Percentiles rank a stretch among this genome's conserved stretches.
Conservation (phyloP, 108 stramenopile species). For the Pseudonitzschia multiseries region DNA sequence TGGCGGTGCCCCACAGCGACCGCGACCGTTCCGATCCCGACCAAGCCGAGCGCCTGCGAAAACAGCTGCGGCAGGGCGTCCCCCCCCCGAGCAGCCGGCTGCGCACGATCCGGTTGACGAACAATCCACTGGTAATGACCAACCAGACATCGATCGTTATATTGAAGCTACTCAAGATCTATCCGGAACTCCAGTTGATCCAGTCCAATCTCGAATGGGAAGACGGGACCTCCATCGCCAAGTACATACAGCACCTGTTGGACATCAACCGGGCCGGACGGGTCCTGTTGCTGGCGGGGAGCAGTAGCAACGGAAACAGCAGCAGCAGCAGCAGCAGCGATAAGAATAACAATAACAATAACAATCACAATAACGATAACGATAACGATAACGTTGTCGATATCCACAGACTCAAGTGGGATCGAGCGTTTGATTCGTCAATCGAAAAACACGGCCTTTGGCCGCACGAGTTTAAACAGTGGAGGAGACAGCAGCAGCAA, state of each 20-base stretch:
- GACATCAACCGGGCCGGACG: constrained; percentile 18
- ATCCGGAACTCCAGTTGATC: constrained; percentile 4
- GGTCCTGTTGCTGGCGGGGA: constrained; percentile 4
- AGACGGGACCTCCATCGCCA: background rate
- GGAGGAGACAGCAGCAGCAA: background rate
- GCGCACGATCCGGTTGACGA: constrained; percentile 7
- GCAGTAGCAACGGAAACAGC: constrained; percentile 4
- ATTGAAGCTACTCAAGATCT: constrained; percentile 10
- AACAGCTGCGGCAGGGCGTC: background rate
- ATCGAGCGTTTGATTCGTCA: too few relatives aligned
- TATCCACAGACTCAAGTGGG: too few relatives aligned
- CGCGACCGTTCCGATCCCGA: background rate
- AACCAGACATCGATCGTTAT: constrained; percentile 2
- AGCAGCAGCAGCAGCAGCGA: background rate
- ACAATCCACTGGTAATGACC: constrained; percentile 16
- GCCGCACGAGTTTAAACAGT: background rate
- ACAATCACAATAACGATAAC: too few relatives aligned
- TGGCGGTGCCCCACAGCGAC: background rate
- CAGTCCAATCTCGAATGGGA: constrained; percentile 18
- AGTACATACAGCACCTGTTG: constrained; percentile 9
- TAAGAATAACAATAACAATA: too few relatives aligned
- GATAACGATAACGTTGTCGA: too few relatives aligned
- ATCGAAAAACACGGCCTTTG: background rate
- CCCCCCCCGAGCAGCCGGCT: background rate
- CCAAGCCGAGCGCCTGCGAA: background rate